Evolutionary conservation across 2,329 filamentous ascomycete species (phyloP), one percentile per base, ranked within the genome.

Genomic region (Pyricularia sp.): DNA sequence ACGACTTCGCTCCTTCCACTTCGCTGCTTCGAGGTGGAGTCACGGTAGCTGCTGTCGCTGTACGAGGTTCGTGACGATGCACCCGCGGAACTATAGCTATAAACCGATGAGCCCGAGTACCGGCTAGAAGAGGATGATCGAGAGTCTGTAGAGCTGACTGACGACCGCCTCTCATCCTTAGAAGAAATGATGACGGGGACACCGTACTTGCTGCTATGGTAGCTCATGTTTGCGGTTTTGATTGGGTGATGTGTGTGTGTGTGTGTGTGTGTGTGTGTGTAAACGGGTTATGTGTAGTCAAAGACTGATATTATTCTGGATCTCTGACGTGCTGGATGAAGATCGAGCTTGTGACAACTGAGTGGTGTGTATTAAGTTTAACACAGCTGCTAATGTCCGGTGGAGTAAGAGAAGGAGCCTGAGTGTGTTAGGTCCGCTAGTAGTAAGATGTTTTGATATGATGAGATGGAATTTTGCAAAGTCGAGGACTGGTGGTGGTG

Each of bases 171-270:
- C 44, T 30, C 35, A n/a, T 57, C 49, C 26, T 64, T 31, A 13
- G 10, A 24, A 30, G 61, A 12, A 24, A 13, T 35, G 31, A 64
- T 28, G 30, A 64, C 53, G 53, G 22, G 19, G 35, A 19, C 44
- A 53, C 62, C 62, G 53, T 64, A 64, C 62, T 64, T 64, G 62
- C 44, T 63, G 62, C 44, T 57, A 24, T 55, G 62, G 31, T 57
- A 33, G 62, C 62, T 64, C 49, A 59, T 64, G 49, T 3, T 44
- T n/a, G n/a, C 26, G 19, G 62, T 60, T n/a, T 12, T 19, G 30
- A 3, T 61, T n/a, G 59, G n/a, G 26, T n/a, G 24, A 61, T 31
- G 28, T 31, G 28, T 26, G 26, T 31, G 28, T 31, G 28, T 31
- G 28, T 31, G 28, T 31, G 28, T 31, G 28, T 31, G 28, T 31